Conservation (phyloP, 2,329 filamentous ascomycete genomes). For the Camillea tinctor region DNA sequence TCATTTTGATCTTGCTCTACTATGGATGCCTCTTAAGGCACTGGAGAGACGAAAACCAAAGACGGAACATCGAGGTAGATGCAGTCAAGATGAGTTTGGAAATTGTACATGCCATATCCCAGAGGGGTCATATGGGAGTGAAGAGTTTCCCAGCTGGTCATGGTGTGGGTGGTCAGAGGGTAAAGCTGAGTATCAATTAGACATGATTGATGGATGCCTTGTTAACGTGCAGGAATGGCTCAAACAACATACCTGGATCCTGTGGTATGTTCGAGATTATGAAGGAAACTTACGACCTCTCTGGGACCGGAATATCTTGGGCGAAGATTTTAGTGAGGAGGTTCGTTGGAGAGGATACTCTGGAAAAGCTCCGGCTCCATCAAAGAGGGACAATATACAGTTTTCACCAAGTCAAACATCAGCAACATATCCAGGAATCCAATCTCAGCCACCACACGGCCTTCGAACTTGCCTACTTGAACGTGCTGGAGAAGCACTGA, state of each 20-base stretch:
- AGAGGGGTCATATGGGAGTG: background rate
- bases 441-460: too few relatives aligned
- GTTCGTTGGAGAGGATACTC: too few relatives aligned
- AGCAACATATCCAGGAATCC: too few relatives aligned
- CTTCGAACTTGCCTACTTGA: too few relatives aligned
- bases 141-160: slow-evolving; percentile 3
- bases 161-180: slow-evolving; percentile 1
- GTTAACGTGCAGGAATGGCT: background rate
- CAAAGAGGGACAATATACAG: too few relatives aligned
- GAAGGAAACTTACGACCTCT: background rate
- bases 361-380: too few relatives aligned
- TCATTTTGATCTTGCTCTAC: slow-evolving; percentile 1
- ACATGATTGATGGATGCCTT: background rate
- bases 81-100: background rate
- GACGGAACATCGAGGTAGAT: background rate
- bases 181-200: background rate
- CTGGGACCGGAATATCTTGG: background rate
- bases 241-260: slow-evolving; percentile 1
- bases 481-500: too few relatives aligned
- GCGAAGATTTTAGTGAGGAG: too few relatives aligned
- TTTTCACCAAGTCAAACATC: too few relatives aligned
- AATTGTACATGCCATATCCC: background rate
- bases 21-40: background rate
- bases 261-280: background rate
- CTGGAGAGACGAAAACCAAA: too few relatives aligned